Conservation (phyloP, 257 asterid genomes). For the Nicotiana undulata region DNA sequence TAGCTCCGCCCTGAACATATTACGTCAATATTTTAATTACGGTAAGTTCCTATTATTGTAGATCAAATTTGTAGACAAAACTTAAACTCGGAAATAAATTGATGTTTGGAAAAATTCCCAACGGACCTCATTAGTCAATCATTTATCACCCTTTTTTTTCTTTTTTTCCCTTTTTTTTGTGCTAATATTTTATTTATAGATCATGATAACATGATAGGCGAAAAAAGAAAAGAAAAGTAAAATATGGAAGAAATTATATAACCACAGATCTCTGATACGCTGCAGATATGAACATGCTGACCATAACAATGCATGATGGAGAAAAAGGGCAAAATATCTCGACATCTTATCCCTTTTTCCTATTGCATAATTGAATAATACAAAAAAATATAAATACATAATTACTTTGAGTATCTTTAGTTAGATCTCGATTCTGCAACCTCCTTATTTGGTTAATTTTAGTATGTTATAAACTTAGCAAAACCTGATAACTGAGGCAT, state of each 20-base stretch:
- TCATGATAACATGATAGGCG: neutral
- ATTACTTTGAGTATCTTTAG: neutral
- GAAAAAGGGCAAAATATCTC: neutral
- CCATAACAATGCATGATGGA: neutral
- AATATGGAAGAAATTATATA: neutral
- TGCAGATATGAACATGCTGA: neutral
- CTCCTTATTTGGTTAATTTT: neutral
- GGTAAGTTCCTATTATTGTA: neutral
- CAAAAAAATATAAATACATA: too few species aligned
- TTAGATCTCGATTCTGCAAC: neutral
- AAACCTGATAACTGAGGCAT: neutral
- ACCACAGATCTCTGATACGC: neutral
- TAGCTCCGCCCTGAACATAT: too few species aligned
- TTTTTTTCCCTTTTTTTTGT: neutral
- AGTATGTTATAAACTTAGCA: neutral
- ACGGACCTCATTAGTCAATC: neutral
- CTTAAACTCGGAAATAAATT: too few species aligned
- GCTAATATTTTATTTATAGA: neutral
- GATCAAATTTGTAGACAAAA: too few species aligned
- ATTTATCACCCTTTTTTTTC: too few species aligned
- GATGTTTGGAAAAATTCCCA: neutral
- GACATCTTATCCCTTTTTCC: neutral
- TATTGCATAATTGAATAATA: neutral
- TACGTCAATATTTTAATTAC: too few species aligned
- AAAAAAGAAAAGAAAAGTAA: neutral